These are phyloP conservation scores for Cercospora sp. DNA, from an alignment of 2,329 filamentous ascomycete genomes.

Conservation along the genomic window DNA sequence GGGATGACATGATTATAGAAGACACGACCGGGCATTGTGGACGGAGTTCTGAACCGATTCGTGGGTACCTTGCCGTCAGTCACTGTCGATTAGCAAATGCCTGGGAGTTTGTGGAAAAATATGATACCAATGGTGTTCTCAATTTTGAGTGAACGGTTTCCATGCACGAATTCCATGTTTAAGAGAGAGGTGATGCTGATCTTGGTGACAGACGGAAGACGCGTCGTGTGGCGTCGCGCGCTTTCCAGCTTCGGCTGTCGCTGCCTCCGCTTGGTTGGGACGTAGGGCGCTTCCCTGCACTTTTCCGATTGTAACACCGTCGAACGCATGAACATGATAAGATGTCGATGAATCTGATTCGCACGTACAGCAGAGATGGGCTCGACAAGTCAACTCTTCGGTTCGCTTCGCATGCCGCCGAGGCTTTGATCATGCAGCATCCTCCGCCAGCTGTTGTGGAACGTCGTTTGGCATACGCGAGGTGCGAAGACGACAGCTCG, in stretches of 20 bases:
- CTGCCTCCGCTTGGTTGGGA: not conserved
- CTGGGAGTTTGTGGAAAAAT: slow-evolving; percentile 4
- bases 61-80: not conserved
- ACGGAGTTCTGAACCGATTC: not conserved
- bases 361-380: too few relatives aligned
- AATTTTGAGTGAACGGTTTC: not conserved
- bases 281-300: too few relatives aligned
- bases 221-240: not conserved
- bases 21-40: slow-evolving; percentile 2
- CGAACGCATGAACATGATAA: too few relatives aligned
- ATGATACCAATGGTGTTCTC: slow-evolving; percentile 11
- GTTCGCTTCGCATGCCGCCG: too few relatives aligned
- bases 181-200: not conserved
- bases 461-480: too few relatives aligned
- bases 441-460: too few relatives aligned
- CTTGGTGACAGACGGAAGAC: not conserved
- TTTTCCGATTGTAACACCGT: too few relatives aligned
- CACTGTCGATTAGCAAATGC: not conserved
- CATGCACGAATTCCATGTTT: not conserved
- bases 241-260: not conserved
- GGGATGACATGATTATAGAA: slow-evolving; percentile 11
- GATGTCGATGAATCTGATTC: too few relatives aligned
- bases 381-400: too few relatives aligned
- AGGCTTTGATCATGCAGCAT: too few relatives aligned
- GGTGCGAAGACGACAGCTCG: too few relatives aligned